Evolutionary conservation across 768 basidiomycete species (phyloP).

Genomic region (Boletales sp.): DNA sequence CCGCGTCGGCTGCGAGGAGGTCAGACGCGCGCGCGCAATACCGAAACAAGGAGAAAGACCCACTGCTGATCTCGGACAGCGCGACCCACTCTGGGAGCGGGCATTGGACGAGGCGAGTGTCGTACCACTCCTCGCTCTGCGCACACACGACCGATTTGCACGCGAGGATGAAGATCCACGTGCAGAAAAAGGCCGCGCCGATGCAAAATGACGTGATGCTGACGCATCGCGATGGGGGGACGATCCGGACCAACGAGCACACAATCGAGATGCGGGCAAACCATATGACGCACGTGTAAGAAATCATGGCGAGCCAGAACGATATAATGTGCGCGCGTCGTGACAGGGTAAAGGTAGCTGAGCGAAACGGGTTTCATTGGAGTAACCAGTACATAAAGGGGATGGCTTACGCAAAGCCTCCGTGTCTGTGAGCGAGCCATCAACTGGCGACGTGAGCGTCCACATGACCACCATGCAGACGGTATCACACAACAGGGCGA

Average conservation of each 20-base stretch:
- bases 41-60: conserved; percentile 25
- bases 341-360: conserved; percentile 15
- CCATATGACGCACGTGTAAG: conserved; percentile 25
- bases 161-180: conserved; percentile 19
- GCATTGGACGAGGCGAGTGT: conserved; percentile 36
- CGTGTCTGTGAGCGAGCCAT: conserved; percentile 9
- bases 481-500: conserved; percentile 10
- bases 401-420: conserved; percentile 11
- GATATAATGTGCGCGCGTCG: conserved; percentile 15
- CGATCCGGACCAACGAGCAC: conserved; percentile 22
- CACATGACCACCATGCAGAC: conserved; percentile 13
- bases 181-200: conserved; percentile 7
- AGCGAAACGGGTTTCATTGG: conserved; percentile 8
- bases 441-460: conserved; percentile 25
- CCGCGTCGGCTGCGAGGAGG: conserved; percentile 38
- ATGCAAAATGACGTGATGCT: not conserved
- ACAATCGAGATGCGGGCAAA: conserved; percentile 25
- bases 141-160: conserved; percentile 39
- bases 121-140: conserved; percentile 38
- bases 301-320: conserved; percentile 19
- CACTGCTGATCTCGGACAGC: conserved; percentile 50
- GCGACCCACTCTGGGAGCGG: conserved; percentile 44
- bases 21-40: too few relatives aligned
- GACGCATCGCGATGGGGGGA: conserved; percentile 14
- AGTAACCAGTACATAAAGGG: not conserved